Evolutionary conservation across 2,329 filamentous ascomycete species (phyloP).

Genomic region (Epichloe gansuensis): DNA sequence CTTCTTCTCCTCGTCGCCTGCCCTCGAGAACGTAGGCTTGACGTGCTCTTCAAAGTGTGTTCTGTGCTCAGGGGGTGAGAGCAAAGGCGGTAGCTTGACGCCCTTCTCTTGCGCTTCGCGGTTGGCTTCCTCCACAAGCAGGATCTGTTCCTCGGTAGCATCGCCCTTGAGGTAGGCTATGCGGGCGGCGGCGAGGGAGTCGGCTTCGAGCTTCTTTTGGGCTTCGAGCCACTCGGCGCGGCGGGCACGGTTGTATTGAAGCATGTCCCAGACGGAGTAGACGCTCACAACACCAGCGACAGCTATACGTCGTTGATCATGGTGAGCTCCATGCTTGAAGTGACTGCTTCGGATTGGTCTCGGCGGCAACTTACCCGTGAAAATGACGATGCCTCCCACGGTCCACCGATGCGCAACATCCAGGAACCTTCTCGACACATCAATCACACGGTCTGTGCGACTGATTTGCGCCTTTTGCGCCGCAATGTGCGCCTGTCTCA

Average conservation of each 20-base stretch:
- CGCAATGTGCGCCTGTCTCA: slow-evolving; percentile 55
- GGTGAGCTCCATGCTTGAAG: too few species aligned
- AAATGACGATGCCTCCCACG: slow-evolving; percentile 39
- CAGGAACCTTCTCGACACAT: slow-evolving; percentile 34
- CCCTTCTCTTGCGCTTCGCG: slow-evolving; percentile 31
- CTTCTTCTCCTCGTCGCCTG: slow-evolving; percentile 7
- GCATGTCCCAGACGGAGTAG: slow-evolving; percentile 50
- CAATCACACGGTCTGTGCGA: slow-evolving; percentile 36
- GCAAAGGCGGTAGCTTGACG: slow-evolving; percentile 36
- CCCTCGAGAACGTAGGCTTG: slow-evolving; percentile 18
- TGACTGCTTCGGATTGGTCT: background rate
- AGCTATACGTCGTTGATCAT: slow-evolving; percentile 13
- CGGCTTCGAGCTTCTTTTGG: slow-evolving; percentile 39
- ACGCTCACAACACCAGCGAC: slow-evolving; percentile 42
- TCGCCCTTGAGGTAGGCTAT: slow-evolving; percentile 47
- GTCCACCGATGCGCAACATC: slow-evolving; percentile 44
- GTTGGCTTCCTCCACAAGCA: slow-evolving; percentile 44
- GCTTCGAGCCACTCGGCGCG: slow-evolving; percentile 45
- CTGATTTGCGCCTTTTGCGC: slow-evolving; percentile 47
- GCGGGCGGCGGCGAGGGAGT: slow-evolving; percentile 43
- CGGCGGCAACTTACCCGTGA: slow-evolving; percentile 35
- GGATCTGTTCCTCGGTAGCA: slow-evolving; percentile 42
- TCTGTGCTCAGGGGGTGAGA: slow-evolving; percentile 29
- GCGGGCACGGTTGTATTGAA: slow-evolving; percentile 46
- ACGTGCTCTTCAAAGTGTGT: slow-evolving; percentile 24